Percentiles rank a stretch among this genome's conserved stretches.
Conservation (phyloP, 805 yeast species). For the Pichia manshurica region DNA sequence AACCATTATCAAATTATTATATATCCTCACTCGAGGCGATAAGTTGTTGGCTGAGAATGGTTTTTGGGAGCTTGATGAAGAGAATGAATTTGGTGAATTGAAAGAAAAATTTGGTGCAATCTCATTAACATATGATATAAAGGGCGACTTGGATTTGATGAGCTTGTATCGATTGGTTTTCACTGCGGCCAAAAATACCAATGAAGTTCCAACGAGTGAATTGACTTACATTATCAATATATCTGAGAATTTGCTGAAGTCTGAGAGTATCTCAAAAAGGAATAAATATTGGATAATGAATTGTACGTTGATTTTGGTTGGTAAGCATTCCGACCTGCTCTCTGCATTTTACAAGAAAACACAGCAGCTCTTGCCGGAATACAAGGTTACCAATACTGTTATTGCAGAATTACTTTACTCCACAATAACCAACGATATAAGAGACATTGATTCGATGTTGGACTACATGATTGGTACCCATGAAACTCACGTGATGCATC, state of each 20-base stretch:
- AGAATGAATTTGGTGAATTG: background rate
- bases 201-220: constrained; percentile 3
- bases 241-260: constrained; percentile 7
- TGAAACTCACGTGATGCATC: background rate
- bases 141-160: constrained; percentile 3
- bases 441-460: constrained; percentile 12
- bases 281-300: constrained; percentile 10
- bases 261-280: background rate
- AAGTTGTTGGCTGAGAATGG: constrained; percentile 3
- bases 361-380: constrained; percentile 8
- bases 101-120: background rate
- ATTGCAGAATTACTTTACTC: constrained; percentile 8
- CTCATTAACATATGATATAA: background rate
- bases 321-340: constrained; percentile 12
- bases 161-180: constrained; percentile 9
- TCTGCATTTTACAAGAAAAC: constrained; percentile 12
- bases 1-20: background rate
- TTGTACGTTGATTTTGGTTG: constrained; percentile 9
- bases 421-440: constrained; percentile 5
- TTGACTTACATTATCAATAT: constrained; percentile 7
- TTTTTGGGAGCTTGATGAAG: constrained; percentile 10
- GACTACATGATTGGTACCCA: constrained; percentile 4
- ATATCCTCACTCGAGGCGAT: constrained; percentile 3
- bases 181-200: constrained; percentile 4
- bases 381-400: constrained; percentile 7